Evolutionary conservation across 1,139 yeast genomes (phyloP).

Genomic region (Entelexis paramagnoliae): DNA sequence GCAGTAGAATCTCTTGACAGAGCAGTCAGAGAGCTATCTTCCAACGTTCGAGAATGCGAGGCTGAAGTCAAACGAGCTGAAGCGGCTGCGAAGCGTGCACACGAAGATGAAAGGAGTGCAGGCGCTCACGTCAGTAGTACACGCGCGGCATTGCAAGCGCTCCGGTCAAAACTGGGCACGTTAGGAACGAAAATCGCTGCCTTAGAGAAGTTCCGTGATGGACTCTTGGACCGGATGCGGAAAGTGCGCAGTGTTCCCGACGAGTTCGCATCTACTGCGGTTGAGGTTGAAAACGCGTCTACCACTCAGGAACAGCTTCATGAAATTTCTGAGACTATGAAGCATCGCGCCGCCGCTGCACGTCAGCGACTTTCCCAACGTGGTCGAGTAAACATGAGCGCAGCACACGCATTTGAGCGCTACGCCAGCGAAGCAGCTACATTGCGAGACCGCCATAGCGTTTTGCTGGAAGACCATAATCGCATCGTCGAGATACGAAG

Average conservation of each 20-base stretch:
- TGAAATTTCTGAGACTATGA: not conserved
- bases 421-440: conserved; percentile 68
- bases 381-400: conserved; percentile 77
- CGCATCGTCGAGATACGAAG: conserved; percentile 65
- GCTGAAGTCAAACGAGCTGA: not conserved
- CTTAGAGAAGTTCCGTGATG: not conserved
- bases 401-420: conserved; percentile 70
- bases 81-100: not conserved
- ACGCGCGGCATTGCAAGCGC: not conserved
- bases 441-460: conserved; percentile 53
- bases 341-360: not conserved
- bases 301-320: not conserved
- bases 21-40: too few relatives aligned
- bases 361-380: conserved; percentile 45
- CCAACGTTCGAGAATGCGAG: not conserved
- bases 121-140: conserved; percentile 26
- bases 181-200: not conserved
- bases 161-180: not conserved
- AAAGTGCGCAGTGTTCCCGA: not conserved
- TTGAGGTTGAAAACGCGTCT: not conserved
- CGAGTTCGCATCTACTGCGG: not conserved
- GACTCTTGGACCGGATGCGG: not conserved
- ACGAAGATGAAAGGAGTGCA: not conserved
- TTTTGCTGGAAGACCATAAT: conserved; percentile 56
- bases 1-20: too few relatives aligned